Base-by-base conservation (phyloP, 192 early-diverging fungal species). In the Coemansia furcata region DNA sequence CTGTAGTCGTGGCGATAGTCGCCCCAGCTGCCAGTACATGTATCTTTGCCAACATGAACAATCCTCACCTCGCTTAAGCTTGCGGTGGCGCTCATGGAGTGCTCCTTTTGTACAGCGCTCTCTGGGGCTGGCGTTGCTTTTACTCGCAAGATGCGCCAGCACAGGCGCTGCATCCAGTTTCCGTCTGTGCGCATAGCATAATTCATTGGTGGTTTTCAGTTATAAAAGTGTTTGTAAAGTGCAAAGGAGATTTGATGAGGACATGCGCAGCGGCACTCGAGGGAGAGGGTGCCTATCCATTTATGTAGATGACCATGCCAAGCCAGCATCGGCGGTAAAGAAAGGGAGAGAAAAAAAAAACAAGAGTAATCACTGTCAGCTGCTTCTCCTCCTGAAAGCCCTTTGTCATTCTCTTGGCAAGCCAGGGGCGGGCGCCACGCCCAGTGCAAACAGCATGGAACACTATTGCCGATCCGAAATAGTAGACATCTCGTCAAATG, bases 21-120 rank as follows among this genome's bases (percentile, higher is more conserved):
- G 10, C 35, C 57, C 60, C 52, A 50, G n/a, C 40, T 63, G 35
- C 55, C 42, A 38, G 61, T 46, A 2, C 65, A 46, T 11, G 50
- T 60, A 62, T 64, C 61, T 38, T 60, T 74, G 17, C 72, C 72
- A 10, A 74, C 72, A 32, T 66, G 49, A 11, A 74, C 17, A 50
- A 74, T 36, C 35, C 62, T 39, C 40, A 74, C 66, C 33, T 67
- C 54, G 66, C 49, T 42, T 23, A 46, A 36, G 26, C 72, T 52
- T 11, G 33, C 52, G 3, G 57, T 32, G 17, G 33, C 36, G 8
- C 42, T 19, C n/a, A 47, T n/a, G 9, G 32, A 60, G 14, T 36
- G 37, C 29, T 55, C 65, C 19, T 40, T 42, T 35, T 46, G 46
- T 10, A 26, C 17, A 3, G 54, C 54, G 4, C 36, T 44, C 46